phyloP scores from a whole-genome alignment of 2,329 filamentous ascomycete species.

The Setomelanomma holmii region DNA sequence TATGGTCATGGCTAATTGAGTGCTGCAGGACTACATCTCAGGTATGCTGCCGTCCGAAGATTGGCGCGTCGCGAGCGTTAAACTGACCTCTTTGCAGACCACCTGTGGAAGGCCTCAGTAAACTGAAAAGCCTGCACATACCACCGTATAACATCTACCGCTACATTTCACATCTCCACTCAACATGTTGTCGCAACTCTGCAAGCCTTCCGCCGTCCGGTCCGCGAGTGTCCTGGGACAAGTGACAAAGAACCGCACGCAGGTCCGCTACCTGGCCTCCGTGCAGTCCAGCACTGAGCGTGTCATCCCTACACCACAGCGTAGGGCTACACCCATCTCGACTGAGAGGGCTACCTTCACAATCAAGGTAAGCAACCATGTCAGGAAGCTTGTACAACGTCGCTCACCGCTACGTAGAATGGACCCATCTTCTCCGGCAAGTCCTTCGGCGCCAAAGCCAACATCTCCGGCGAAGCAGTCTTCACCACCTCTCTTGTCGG shows the following conservation, averaged over 20 bases:
- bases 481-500: constrained; percentile 98
- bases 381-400: constrained; percentile 10
- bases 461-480: constrained; percentile 96
- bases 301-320: constrained; percentile 66
- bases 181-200: constrained; percentile 63
- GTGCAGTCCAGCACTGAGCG: constrained; percentile 74
- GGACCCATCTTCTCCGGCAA: constrained; percentile 96
- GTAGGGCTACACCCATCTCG: constrained; percentile 70
- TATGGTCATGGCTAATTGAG: constrained; percentile 45
- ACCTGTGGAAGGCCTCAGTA: constrained; percentile 72
- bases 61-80: constrained; percentile 19
- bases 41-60: constrained; percentile 50
- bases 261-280: constrained; percentile 66
- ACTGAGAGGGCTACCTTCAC: constrained; percentile 89
- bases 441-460: constrained; percentile 94
- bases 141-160: constrained; percentile 14
- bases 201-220: constrained; percentile 59
- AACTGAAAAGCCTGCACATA: constrained; percentile 57
- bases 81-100: constrained; percentile 56
- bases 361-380: constrained; percentile 72
- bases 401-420: constrained; percentile 64
- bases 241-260: constrained; percentile 53
- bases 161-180: constrained; percentile 29
- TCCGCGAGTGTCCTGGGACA: constrained; percentile 54
- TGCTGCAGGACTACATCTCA: constrained; percentile 68